Conservation (phyloP, 345 rosid species). For the Arabidopsis arenosa region DNA sequence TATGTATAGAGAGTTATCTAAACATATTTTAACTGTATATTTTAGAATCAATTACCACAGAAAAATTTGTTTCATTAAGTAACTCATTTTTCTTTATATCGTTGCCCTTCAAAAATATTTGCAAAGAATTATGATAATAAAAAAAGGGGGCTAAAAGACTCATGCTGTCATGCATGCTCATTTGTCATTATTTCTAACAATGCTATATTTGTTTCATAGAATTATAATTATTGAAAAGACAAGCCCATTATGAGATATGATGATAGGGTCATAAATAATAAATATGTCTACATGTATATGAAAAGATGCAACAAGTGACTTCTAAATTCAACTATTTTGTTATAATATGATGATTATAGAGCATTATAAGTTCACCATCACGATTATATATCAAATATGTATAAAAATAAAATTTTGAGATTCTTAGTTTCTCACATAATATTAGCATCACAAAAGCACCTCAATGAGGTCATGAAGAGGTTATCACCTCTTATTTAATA, state of each 20-base stretch:
- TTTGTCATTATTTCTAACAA: constrained; percentile 40
- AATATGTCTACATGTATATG: constrained; percentile 31
- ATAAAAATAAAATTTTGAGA: background rate
- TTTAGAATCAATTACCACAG: background rate
- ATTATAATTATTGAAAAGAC: constrained; percentile 47
- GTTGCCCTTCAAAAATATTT: background rate
- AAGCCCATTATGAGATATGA: constrained; percentile 55
- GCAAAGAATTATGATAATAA: background rate
- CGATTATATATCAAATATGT: background rate
- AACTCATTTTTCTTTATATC: background rate
- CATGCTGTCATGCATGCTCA: constrained; percentile 27
- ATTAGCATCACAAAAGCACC: constrained; percentile 41
- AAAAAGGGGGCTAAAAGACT: background rate
- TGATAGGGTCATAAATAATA: constrained; percentile 47
- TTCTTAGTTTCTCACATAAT: constrained; percentile 18
- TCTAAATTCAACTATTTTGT: constrained; percentile 18
- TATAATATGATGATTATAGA: constrained; percentile 25
- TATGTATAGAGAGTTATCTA: background rate
- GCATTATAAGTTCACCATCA: constrained; percentile 22
- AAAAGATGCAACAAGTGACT: constrained; percentile 31
- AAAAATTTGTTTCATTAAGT: background rate
- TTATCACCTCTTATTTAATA: background rate
- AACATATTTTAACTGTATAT: background rate
- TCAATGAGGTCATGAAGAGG: constrained; percentile 35
- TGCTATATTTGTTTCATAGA: constrained; percentile 33